Evolutionary conservation across 2,329 filamentous ascomycete species (phyloP).

Genomic region (Apiospora arundinis): DNA sequence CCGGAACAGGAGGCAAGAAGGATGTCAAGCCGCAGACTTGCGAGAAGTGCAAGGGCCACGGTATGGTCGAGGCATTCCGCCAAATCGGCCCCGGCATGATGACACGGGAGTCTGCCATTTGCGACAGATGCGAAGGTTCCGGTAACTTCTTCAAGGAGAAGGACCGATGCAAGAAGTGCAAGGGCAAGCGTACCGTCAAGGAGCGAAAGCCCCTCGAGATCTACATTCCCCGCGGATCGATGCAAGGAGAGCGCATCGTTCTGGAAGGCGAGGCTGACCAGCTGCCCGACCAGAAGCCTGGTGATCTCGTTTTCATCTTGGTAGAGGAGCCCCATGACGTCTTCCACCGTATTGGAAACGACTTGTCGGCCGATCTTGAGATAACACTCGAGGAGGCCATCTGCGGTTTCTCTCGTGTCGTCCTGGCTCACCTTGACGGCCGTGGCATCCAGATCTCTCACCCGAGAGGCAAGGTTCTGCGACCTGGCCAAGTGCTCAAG

Average conservation of each 20-base stretch:
- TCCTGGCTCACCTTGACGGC: constrained; percentile 91
- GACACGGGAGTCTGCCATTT: constrained; percentile 79
- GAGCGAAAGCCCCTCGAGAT: constrained; percentile 95
- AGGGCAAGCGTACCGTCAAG: constrained; percentile 84
- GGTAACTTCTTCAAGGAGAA: constrained; percentile 92
- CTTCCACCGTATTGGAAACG: constrained; percentile 83
- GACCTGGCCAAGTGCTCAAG: constrained; percentile 85
- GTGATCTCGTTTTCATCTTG: constrained; percentile 91
- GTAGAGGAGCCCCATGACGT: constrained; percentile 80
- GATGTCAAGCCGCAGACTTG: constrained; percentile 86
- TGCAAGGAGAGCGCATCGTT: constrained; percentile 87
- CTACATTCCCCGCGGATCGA: constrained; percentile 88
- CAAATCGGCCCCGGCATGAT: constrained; percentile 88
- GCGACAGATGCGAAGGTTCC: constrained; percentile 83
- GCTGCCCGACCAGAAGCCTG: constrained; percentile 83
- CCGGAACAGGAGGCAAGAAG: constrained; percentile 88
- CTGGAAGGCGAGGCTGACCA: constrained; percentile 95
- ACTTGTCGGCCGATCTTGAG: constrained; percentile 81
- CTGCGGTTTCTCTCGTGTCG: constrained; percentile 87
- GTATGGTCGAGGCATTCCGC: constrained; percentile 76
- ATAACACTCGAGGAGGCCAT: constrained; percentile 85
- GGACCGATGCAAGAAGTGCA: constrained; percentile 99
- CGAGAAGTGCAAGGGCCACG: constrained; percentile 82
- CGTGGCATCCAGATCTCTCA: constrained; percentile 85
- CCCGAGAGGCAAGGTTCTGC: constrained; percentile 80